These are phyloP conservation scores for Neofusicoccum cordaticola DNA, from an alignment of 2,329 filamentous ascomycete species.

Conservation along the genomic window DNA sequence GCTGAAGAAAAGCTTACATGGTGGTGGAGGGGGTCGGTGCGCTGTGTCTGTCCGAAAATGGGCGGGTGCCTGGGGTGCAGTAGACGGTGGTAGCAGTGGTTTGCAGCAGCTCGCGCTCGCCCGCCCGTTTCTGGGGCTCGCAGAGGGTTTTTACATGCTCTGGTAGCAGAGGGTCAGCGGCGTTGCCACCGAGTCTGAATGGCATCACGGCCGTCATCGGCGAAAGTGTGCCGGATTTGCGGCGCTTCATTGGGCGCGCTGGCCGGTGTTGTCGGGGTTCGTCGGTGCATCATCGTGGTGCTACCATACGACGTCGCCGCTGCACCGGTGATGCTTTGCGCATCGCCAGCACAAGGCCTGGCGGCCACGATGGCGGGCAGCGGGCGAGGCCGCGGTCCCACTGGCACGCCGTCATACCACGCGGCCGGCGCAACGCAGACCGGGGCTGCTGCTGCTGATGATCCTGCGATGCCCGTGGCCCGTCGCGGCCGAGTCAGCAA, in stretches of 20 bases:
- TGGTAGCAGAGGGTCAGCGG: not conserved
- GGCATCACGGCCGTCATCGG: conserved; percentile 6
- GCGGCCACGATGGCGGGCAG: not conserved
- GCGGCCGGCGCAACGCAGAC: conserved; percentile 4
- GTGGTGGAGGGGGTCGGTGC: not conserved
- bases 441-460: not conserved
- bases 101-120: not conserved
- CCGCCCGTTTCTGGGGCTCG: not conserved
- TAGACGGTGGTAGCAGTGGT: not conserved
- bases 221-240: conserved; percentile 12
- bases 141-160: not conserved
- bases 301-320: not conserved
- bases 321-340: not conserved
- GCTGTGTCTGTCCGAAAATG: not conserved
- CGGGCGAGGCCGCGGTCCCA: not conserved
- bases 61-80: not conserved
- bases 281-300: conserved; percentile 6
- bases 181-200: not conserved
- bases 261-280: conserved; percentile 7
- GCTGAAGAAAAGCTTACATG: conserved; percentile 18
- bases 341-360: not conserved
- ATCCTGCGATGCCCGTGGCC: not conserved
- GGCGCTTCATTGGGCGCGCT: not conserved
- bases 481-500: conserved; percentile 5
- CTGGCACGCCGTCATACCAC: conserved; percentile 8